phyloP scores from a whole-genome alignment of 2,329 filamentous ascomycete genomes.

The Verticillium alfalfae region DNA sequence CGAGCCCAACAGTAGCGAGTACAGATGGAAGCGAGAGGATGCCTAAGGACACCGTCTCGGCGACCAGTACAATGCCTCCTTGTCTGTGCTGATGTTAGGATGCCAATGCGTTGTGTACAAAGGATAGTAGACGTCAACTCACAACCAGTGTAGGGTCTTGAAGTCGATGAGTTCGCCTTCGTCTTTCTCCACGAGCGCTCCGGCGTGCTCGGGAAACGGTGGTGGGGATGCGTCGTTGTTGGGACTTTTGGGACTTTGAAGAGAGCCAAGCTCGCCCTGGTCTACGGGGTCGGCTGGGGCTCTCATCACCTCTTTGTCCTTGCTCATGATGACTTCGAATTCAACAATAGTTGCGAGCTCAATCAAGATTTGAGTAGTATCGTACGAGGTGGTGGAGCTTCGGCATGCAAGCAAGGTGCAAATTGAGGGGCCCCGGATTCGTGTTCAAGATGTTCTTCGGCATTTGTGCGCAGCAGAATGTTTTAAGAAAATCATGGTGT shows the following conservation, averaged over 20 bases:
- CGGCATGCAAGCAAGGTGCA: slow-evolving; percentile 1
- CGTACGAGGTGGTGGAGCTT: slow-evolving; percentile 9
- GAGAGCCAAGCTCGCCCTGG: neutral
- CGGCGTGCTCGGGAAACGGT: neutral
- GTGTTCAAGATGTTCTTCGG: slow-evolving; percentile 1
- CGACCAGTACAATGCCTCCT: slow-evolving; percentile 34
- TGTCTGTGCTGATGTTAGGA: slow-evolving; percentile 20
- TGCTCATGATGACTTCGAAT: neutral
- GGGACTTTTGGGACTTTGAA: neutral
- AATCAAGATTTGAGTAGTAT: neutral
- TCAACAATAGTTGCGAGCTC: neutral
- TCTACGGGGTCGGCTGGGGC: neutral
- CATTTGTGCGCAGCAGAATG: neutral
- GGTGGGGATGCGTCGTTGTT: neutral
- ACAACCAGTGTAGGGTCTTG: neutral
- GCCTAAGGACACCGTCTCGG: slow-evolving; percentile 37
- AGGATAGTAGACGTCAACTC: neutral
- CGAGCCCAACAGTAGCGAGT: slow-evolving; percentile 65
- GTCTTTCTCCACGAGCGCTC: neutral
- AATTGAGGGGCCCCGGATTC: slow-evolving; percentile 11
- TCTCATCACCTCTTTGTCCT: neutral
- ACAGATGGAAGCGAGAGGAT: slow-evolving; percentile 70
- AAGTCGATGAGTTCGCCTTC: neutral
- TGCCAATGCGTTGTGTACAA: too few species aligned
- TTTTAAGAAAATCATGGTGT: slow-evolving; percentile 1